phyloP scores from a whole-genome alignment of 179 eudicot species.

The Gypsophila paniculata region DNA sequence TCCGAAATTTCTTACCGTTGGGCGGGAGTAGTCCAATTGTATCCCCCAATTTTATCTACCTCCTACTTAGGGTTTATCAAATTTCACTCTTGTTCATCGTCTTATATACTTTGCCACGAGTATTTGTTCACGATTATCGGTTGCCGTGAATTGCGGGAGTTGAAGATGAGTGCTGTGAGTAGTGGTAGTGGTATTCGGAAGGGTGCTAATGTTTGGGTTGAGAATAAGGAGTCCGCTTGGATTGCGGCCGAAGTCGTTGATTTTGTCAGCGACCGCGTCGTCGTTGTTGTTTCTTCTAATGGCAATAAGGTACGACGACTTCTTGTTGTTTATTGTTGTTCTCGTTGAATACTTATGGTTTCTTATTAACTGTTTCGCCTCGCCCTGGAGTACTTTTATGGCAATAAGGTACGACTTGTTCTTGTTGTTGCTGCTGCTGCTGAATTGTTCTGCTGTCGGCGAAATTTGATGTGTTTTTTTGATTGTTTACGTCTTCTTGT shows the following conservation, averaged over 20 bases:
- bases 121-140: too few species aligned
- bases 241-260: constrained; percentile 64
- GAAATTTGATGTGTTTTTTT: too few species aligned
- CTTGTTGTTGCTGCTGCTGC: too few species aligned
- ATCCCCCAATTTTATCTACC: background rate
- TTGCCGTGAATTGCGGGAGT: background rate
- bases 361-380: too few species aligned
- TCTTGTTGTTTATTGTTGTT: too few species aligned
- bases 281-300: constrained; percentile 42
- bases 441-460: too few species aligned
- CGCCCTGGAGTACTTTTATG: too few species aligned
- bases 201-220: constrained; percentile 84
- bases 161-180: constrained; percentile 15
- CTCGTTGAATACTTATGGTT: too few species aligned
- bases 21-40: background rate
- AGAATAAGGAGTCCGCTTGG: constrained; percentile 71
- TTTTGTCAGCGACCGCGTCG: constrained; percentile 54
- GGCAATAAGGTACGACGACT: too few species aligned
- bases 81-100: background rate
- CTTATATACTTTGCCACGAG: too few species aligned
- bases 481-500: too few species aligned
- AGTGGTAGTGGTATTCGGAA: constrained; percentile 51
- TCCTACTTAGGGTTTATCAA: constrained; percentile 2
- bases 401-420: too few species aligned
- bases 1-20: background rate